These are phyloP conservation scores for Zymoseptoria brevis DNA, from an alignment of 2,329 filamentous ascomycete genomes.

Conservation along the genomic window DNA sequence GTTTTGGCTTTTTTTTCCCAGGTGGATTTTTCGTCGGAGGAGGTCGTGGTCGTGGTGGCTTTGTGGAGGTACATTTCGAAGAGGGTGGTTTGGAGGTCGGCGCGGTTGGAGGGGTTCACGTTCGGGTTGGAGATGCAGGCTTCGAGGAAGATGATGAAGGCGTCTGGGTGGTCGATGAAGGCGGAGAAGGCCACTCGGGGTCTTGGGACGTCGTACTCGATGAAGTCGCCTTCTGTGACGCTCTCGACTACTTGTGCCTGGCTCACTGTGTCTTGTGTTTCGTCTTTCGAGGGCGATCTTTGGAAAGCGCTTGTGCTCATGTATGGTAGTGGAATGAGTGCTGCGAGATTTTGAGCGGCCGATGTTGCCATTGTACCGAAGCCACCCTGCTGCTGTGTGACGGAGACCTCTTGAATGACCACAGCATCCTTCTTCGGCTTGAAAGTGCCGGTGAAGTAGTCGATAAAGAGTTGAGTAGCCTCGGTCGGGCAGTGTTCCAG, in stretches of 20 bases:
- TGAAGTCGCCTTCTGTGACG: constrained; percentile 43
- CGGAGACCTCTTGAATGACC: constrained; percentile 40
- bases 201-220: constrained; percentile 68
- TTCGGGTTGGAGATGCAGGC: constrained; percentile 67
- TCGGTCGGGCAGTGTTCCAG: constrained; percentile 77
- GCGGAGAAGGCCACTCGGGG: constrained; percentile 89
- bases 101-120: constrained; percentile 65
- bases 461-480: constrained; percentile 81
- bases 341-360: constrained; percentile 78
- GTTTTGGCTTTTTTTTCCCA: constrained; percentile 91
- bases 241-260: constrained; percentile 48
- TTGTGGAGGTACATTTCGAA: constrained; percentile 98
- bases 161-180: constrained; percentile 86
- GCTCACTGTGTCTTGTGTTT: constrained; percentile 41
- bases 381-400: constrained; percentile 22
- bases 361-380: constrained; percentile 51
- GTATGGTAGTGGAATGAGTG: constrained; percentile 75
- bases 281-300: constrained; percentile 41
- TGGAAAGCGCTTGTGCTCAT: constrained; percentile 59
- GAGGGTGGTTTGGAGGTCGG: constrained; percentile 85
- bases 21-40: constrained; percentile 59
- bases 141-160: constrained; percentile 90
- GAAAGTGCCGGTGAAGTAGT: constrained; percentile 87
- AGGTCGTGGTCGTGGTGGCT: constrained; percentile 66
- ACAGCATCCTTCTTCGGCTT: constrained; percentile 60